Base-by-base conservation (phyloP, 2,329 filamentous ascomycete genomes). In the Cercospora sp. region DNA sequence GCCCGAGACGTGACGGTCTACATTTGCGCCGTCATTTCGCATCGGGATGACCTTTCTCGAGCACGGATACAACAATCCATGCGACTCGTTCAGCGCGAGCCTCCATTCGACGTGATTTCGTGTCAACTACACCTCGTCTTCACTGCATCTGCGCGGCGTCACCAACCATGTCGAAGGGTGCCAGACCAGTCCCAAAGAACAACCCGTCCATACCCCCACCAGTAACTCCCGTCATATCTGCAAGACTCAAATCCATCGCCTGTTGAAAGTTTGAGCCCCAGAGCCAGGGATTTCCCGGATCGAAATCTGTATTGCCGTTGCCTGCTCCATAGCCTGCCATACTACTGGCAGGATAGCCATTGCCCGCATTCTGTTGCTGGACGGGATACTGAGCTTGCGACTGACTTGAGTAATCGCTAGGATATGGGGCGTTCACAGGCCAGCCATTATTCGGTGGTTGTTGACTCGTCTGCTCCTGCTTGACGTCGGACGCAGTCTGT, bases 261-360 rank as follows among this genome's bases (percentile, higher is more conserved):
- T 79, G 77, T 67, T 79, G 75, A 30, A 79, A 78, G 16, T 76
- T 76, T 8, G 70, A 73, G n/a, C 77, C 77, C 77, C 77, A 78
- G 8, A 73, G 74, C 66, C 69, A 76, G 24, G 62, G 68, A 51
- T 71, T 69, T 16, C 65, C 66, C 1, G 70, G 68, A 67, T 70
- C 63, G 21, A 66, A 63, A 12, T 64, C 51, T 57, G 49, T 24
- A 1, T 12, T 16, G 34, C 34, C 32, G 10, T 26, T 37, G 21
- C 61, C 45, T 24, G 18, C 18, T 24, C 45, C 66, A 12, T 66
- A 67, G 45, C 43, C 26, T 26, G 32, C 58, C 10, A 66, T 57
- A 43, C 30, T 53, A n/a, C 64, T 61, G 16, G 51, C 53, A 12
- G 68, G 63, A 32, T 58, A 64, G 9, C 21, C 32, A 26, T 55